phyloP scores from a whole-genome alignment of 176 grass and related monocot species.

The Tillandsia fasciculata region DNA sequence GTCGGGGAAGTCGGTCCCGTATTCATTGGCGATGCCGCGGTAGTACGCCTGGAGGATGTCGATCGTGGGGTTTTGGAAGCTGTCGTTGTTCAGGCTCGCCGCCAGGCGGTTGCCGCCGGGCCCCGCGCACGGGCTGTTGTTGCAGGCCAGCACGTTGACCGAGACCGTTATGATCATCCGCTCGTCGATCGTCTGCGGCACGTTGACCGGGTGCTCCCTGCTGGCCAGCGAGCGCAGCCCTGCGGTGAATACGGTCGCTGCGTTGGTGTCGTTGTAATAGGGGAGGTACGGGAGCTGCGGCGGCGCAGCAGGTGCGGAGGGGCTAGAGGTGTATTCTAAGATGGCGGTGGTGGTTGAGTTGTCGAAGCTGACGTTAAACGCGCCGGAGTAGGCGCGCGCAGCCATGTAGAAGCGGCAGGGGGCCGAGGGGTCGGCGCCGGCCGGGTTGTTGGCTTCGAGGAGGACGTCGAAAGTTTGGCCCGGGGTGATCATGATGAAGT shows the following conservation, averaged over 20 bases:
- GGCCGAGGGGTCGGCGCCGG: neutral
- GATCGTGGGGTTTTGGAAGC: constrained; percentile 7
- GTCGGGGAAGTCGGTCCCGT: constrained; percentile 40
- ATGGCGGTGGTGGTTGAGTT: constrained; percentile 15
- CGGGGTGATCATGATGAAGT: constrained; percentile 7
- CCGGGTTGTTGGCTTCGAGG: neutral
- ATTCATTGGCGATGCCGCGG: constrained; percentile 7
- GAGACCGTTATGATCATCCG: constrained; percentile 3
- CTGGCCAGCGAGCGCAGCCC: constrained; percentile 12
- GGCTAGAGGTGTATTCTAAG: constrained; percentile 18
- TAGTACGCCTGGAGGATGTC: constrained; percentile 33
- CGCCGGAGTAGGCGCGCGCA: constrained; percentile 1
- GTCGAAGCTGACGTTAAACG: neutral
- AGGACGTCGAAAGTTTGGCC: constrained; percentile 18
- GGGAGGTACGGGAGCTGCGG: neutral
- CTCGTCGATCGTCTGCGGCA: constrained; percentile 6
- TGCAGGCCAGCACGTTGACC: constrained; percentile 1
- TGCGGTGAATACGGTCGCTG: neutral
- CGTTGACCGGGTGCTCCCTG: constrained; percentile 6
- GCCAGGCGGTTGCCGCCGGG: neutral
- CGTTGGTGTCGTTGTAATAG: neutral
- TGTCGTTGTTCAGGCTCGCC: constrained; percentile 40
- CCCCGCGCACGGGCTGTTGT: neutral
- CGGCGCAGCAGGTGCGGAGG: neutral
- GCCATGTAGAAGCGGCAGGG: constrained; percentile 22